These are phyloP conservation scores for Sporothrix euskadiensis DNA, from an alignment of 2,329 filamentous ascomycete genomes.

Conservation along the genomic window DNA sequence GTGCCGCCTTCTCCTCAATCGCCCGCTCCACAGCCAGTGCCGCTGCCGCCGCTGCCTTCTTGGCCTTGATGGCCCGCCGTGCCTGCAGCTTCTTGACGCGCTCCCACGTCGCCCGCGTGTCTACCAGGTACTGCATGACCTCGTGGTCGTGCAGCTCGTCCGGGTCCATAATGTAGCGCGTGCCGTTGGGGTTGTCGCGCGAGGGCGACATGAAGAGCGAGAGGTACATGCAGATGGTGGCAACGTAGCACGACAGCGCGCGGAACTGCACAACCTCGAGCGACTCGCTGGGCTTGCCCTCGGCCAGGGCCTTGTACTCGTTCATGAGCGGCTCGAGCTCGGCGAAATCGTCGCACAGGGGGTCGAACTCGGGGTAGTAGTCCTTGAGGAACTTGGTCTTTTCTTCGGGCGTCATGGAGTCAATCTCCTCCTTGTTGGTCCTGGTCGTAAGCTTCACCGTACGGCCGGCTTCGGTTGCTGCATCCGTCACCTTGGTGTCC, in stretches of 20 bases:
- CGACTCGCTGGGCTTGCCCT: constrained; percentile 53
- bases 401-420: constrained; percentile 75
- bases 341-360: constrained; percentile 76
- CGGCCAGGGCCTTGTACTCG: constrained; percentile 59
- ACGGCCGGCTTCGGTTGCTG: constrained; percentile 42
- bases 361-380: constrained; percentile 90
- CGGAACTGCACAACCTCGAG: constrained; percentile 72
- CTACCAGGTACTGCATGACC: constrained; percentile 81
- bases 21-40: constrained; percentile 12
- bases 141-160: constrained; percentile 84
- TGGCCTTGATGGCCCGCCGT: constrained; percentile 25
- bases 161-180: constrained; percentile 65
- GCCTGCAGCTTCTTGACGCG: constrained; percentile 66
- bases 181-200: constrained; percentile 53
- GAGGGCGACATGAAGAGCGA: constrained; percentile 83
- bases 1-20: constrained; percentile 12
- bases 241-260: constrained; percentile 81
- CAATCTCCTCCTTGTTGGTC: constrained; percentile 74
- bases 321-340: constrained; percentile 67
- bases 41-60: constrained; percentile 3
- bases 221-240: constrained; percentile 89
- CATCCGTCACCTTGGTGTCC: constrained; percentile 30
- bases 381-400: constrained; percentile 71
- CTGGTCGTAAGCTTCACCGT: constrained; percentile 86
- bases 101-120: constrained; percentile 79